These are phyloP conservation scores for Blastobotrys muscicola DNA, from an alignment of 805 yeast genomes.

Conservation along the genomic window DNA sequence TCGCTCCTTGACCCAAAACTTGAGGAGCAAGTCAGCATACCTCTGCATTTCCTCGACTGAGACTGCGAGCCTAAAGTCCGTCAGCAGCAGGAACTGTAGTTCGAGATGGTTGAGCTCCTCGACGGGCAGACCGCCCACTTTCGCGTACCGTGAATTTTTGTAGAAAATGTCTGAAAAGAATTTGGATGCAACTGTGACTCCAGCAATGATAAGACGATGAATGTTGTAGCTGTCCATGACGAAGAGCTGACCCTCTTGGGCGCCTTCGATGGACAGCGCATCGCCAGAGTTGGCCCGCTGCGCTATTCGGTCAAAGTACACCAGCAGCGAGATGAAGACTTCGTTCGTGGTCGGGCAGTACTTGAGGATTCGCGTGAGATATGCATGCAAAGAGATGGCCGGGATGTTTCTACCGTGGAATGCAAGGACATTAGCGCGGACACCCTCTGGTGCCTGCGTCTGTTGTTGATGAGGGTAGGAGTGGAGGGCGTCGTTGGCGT, in stretches of 20 bases:
- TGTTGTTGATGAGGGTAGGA: conserved; percentile 28
- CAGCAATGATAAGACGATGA: conserved; percentile 87
- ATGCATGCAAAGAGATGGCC: conserved; percentile 86
- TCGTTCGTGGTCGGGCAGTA: conserved; percentile 99
- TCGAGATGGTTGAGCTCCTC: conserved; percentile 91
- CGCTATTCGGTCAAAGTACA: conserved; percentile 90
- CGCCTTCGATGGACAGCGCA: conserved; percentile 5
- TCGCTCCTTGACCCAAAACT: conserved; percentile 57
- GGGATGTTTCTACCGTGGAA: conserved; percentile 96
- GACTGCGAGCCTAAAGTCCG: conserved; percentile 81
- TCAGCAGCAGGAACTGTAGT: conserved; percentile 70
- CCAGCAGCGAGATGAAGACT: conserved; percentile 80
- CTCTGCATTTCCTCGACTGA: conserved; percentile 83
- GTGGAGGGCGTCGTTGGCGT: conserved; percentile 78
- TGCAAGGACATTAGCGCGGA: conserved; percentile 48
- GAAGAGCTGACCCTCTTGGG: conserved; percentile 45
- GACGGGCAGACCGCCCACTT: conserved; percentile 85
- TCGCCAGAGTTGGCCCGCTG: conserved; percentile 51
- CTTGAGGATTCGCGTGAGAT: conserved; percentile 79
- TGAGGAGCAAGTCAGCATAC: conserved; percentile 76
- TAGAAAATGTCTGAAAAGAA: conserved; percentile 91
- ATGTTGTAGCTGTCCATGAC: conserved; percentile 95
- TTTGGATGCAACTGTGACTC: conserved; percentile 91
- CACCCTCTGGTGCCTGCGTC: conserved; percentile 15
- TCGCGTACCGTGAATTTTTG: conserved; percentile 88